Evolutionary conservation across 768 basidiomycete genomes (phyloP), one percentile per base, ranked within the genome.

Genomic region (Rhizopogon salebrosus): DNA sequence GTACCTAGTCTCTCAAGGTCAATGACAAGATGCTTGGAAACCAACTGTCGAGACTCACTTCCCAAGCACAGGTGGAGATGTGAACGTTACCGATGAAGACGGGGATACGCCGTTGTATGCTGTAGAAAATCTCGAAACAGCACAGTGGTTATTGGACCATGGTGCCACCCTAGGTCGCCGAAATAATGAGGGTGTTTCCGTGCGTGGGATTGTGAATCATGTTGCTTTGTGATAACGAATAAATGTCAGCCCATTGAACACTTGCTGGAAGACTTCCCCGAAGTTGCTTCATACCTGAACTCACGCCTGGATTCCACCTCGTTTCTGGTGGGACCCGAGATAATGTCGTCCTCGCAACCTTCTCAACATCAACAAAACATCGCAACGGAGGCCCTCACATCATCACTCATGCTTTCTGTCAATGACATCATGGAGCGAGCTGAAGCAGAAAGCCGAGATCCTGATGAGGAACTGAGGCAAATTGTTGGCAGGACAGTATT

Each of bases 41-140:
- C 13, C 27, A 48, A 22, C 27, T 38, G 36, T 48, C 37, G 29
- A 27, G 22, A 23, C 53, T 36, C 22, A 45, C 31, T 34, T 10
- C 35, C 48, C 55, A 18, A 48, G 49, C 51, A 51, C 58, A 85
- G 93, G 93, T 14, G 94, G 93, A 48, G 80, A 95, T 64, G 88
- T 94, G 53, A 93, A 97, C 63, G 68, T 94, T 55, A 79, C 82
- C 1, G 94, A 97, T 64, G 76, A 75, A 49, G 94, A 97, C 63
- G 90, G 89, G 8, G 94, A 97, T 66, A 95, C 93, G 9, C 94
- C 94, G 9, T 73, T 97, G 16, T 95, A 89, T 74, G 89, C 89
- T 23, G 92, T 92, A 41, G 94, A 97, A 70, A 80, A 82, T 64
- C 62, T 89, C 38, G 80, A 85, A 54, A 88, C 87, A 0, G 93